Evolutionary conservation across 441 rosid species (phyloP).

Genomic region (Erodium moschatum): DNA sequence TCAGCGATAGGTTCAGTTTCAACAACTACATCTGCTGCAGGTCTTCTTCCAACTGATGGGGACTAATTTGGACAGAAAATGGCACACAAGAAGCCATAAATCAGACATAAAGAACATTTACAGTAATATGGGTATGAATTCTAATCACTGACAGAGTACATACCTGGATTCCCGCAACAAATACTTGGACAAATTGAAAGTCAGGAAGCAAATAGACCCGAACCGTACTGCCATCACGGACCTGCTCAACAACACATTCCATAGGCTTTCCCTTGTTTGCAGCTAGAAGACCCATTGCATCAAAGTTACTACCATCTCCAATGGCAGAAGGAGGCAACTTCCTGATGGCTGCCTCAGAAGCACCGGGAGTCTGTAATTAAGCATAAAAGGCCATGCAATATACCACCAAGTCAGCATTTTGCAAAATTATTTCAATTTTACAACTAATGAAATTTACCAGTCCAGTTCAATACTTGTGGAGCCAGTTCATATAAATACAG

Average conservation of each 20-base stretch:
- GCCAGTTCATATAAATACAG: too few relatives aligned
- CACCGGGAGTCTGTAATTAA: conserved; percentile 57
- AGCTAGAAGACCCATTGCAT: conserved; percentile 73
- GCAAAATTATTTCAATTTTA: background rate
- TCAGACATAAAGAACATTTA: background rate
- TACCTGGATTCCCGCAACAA: conserved; percentile 96
- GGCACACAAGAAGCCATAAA: background rate
- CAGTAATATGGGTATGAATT: background rate
- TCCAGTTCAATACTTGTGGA: background rate
- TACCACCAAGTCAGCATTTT: background rate
- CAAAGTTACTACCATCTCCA: conserved; percentile 73
- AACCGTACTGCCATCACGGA: conserved; percentile 91
- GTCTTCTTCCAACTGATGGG: conserved; percentile 80
- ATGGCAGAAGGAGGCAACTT: conserved; percentile 86
- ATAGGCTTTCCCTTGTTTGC: conserved; percentile 81
- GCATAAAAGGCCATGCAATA: conserved; percentile 8
- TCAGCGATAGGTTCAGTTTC: conserved; percentile 41
- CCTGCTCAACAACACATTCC: conserved; percentile 92
- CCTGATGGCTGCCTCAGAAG: conserved; percentile 70
- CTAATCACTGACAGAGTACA: background rate
- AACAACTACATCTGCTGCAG: conserved; percentile 38
- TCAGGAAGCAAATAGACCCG: conserved; percentile 92
- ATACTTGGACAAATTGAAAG: conserved; percentile 90
- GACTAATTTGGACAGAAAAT: conserved; percentile 29
- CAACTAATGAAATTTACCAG: background rate